Conservation (phyloP, 441 rosid species). For the Jatropha podagrica region DNA sequence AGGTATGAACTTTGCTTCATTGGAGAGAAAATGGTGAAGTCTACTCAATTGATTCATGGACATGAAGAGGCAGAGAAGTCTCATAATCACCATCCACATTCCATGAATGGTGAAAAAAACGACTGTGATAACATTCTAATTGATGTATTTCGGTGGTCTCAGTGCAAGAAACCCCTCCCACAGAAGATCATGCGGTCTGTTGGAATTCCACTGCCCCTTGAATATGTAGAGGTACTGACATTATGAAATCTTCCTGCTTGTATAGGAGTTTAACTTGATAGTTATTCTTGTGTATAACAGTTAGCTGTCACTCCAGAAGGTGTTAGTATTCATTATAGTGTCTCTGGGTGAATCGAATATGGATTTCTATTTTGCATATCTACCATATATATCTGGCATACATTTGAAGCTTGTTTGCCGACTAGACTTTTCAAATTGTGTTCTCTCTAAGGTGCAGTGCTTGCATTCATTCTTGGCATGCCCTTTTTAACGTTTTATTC, state of each 20-base stretch:
- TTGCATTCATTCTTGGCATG: background rate
- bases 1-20: conserved; percentile 92
- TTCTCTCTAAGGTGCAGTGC: background rate
- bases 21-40: conserved; percentile 84
- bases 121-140: conserved; percentile 59
- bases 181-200: conserved; percentile 83
- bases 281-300: background rate
- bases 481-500: background rate
- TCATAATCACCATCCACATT: conserved; percentile 55
- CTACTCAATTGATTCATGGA: conserved; percentile 41
- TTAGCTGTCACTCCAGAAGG: background rate
- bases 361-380: background rate
- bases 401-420: background rate
- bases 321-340: background rate
- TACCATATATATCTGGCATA: background rate
- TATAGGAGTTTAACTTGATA: background rate
- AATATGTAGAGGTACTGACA: conserved; percentile 71
- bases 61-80: conserved; percentile 69
- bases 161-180: conserved; percentile 87
- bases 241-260: conserved; percentile 1
- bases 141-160: conserved; percentile 93
- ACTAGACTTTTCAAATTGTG: background rate
- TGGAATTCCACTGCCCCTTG: conserved; percentile 88
- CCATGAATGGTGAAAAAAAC: conserved; percentile 67
- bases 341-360: background rate